Base-by-base conservation (phyloP, 2,329 filamentous ascomycete genomes). In the Fusarium illudens region DNA sequence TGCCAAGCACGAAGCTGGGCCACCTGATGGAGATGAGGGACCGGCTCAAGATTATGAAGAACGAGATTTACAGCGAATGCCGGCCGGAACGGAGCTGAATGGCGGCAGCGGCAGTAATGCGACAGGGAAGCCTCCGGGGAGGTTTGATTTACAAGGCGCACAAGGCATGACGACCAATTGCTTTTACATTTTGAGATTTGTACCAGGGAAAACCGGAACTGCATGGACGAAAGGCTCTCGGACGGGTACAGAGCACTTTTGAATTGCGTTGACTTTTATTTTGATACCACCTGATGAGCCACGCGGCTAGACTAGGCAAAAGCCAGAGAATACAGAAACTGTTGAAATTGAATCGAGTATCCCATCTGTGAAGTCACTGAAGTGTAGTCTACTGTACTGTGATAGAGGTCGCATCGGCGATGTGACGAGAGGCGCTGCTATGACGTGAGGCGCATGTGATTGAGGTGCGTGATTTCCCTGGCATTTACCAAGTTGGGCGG, bases 1-100 rank as follows among this genome's bases (percentile, higher is more conserved):
- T 87, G 4, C 81, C 83, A 1, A 78, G 83, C 60, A 79, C 84
- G 15, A 84, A 86, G 72, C 75, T 90, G 53, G 78, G 79, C 6
- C 75, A 84, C 49, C 75, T 90, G 46, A 71, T 84, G 29, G 81
- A 84, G 13, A 86, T 90, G 86, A 84, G 86, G 58, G 77, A 82
- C 27, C 80, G 83, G 32, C 77, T 90, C 49, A 80, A 83, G 66
- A 68, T 68, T n/a, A 84, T 90, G 83, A 90, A 90, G 81, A 79
- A 75, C 67, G 82, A 87, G 60, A 90, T 90, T 44, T 84, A 87
- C 70, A 77, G 77, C 66, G 81, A 83, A 75, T 80, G 75, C 73
- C 78, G 73, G 57, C 78, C 67, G 5, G 70, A 71, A 30, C 73
- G 73, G 62, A 68, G 64, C 32, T 75, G 63, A 70, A 62, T 29